A percentile compares a stretch with the other conserved stretches of the same genome.
Evolutionary conservation across 2,329 filamentous ascomycete genomes (phyloP).

Genomic region (Diaporthe sp.): DNA sequence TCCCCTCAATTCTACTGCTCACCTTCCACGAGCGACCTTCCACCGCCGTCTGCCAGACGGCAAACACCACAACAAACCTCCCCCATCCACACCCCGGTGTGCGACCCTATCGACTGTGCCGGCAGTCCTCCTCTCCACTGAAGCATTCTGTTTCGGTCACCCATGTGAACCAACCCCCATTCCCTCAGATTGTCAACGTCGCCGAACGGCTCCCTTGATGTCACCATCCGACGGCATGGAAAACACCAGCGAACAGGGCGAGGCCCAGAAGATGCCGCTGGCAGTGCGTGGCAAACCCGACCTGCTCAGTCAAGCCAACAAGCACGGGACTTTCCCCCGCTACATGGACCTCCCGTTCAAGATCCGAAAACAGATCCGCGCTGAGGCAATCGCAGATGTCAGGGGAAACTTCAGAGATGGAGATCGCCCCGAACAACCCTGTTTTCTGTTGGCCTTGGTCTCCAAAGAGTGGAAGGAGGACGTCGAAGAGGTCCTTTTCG

Average conservation of each 20-base stretch:
- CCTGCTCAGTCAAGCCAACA: background rate
- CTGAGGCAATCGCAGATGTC: background rate
- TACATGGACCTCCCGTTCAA: background rate
- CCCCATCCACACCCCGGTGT: background rate
- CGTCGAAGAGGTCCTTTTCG: background rate
- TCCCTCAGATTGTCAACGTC: background rate
- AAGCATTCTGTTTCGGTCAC: background rate
- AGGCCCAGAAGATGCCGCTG: too few species aligned
- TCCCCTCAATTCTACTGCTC: background rate
- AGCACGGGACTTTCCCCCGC: background rate
- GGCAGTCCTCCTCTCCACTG: background rate
- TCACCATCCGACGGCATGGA: background rate
- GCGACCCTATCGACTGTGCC: background rate
- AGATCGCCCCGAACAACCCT: background rate
- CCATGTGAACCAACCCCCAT: background rate
- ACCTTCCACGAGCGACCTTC: background rate
- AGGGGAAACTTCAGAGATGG: background rate
- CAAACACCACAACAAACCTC: background rate
- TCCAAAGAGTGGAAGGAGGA: background rate
- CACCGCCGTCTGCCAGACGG: background rate
- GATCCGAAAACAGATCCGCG: background rate
- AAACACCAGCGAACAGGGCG: background rate
- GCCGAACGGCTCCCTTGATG: background rate
- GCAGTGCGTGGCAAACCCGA: background rate
- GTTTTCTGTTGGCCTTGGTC: background rate